A percentile compares a stretch with the other conserved stretches of the same genome.
Conservation (phyloP, 768 basidiomycete species). For the Kwoniella botswanensis region DNA sequence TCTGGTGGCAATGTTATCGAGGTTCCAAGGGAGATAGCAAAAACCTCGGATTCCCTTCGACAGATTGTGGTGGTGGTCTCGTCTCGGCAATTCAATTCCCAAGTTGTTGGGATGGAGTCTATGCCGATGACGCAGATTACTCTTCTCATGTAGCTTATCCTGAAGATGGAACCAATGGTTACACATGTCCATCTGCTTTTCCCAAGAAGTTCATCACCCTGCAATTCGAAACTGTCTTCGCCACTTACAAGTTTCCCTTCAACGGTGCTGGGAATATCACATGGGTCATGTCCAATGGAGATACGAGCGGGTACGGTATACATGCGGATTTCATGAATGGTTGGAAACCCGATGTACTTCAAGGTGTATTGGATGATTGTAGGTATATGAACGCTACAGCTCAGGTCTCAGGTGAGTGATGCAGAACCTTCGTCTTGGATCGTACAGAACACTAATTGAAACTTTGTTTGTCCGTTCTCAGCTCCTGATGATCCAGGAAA, state of each 20-base stretch:
- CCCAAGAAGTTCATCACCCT: conserved; percentile 40
- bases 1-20: conserved; percentile 36
- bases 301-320: conserved; percentile 32
- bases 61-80: conserved; percentile 22
- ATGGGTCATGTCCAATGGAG: conserved; percentile 31
- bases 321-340: conserved; percentile 39
- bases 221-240: conserved; percentile 33
- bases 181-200: conserved; percentile 31
- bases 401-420: conserved; percentile 11
- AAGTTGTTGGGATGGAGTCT: conserved; percentile 38
- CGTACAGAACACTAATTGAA: too few species aligned
- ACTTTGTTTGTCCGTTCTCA: background rate
- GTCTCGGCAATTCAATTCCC: conserved; percentile 28
- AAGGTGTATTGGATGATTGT: conserved; percentile 33
- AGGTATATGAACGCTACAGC: conserved; percentile 35
- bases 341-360: conserved; percentile 30
- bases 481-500: conserved; percentile 29
- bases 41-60: conserved; percentile 28
- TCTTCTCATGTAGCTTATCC: conserved; percentile 34
- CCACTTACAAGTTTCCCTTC: conserved; percentile 24
- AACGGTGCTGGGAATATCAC: conserved; percentile 31
- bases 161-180: conserved; percentile 29
- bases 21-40: conserved; percentile 17
- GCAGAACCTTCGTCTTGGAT: background rate
- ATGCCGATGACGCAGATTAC: conserved; percentile 34